phyloP scores from a whole-genome alignment of 2,329 filamentous ascomycete genomes.

The Furcasterigmium furcatum region DNA sequence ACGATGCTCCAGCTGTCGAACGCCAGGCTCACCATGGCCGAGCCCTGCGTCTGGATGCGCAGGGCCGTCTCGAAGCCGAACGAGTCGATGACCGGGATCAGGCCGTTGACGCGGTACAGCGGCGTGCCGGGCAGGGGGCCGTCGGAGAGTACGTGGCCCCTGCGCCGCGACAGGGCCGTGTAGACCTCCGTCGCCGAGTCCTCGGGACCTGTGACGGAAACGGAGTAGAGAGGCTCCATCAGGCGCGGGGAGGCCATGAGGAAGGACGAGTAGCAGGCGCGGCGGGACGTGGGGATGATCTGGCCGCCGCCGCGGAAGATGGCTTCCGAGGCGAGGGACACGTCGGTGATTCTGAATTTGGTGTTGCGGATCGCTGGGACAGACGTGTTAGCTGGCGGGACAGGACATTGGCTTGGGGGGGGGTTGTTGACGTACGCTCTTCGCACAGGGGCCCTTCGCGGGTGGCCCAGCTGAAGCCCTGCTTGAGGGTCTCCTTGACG shows the following conservation, averaged over 20 bases:
- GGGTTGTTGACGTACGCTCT: conserved; percentile 68
- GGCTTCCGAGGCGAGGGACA: conserved; percentile 80
- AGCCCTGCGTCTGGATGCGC: conserved; percentile 91
- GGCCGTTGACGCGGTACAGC: conserved; percentile 83
- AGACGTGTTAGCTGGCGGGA: conserved; percentile 11
- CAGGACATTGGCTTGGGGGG: conserved; percentile 12
- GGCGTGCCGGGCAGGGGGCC: conserved; percentile 92
- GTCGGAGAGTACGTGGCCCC: conserved; percentile 93
- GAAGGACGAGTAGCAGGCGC: conserved; percentile 94
- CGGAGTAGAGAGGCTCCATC: conserved; percentile 94
- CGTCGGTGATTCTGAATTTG: conserved; percentile 94
- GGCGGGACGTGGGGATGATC: conserved; percentile 90
- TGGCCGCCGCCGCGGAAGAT: conserved; percentile 96
- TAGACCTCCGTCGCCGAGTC: conserved; percentile 87
- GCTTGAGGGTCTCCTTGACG: conserved; percentile 88
- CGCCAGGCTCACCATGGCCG: conserved; percentile 84
- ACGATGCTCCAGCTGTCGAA: conserved; percentile 97
- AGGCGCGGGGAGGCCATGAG: conserved; percentile 93
- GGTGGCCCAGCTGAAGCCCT: conserved; percentile 96
- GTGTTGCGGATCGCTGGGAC: conserved; percentile 85
- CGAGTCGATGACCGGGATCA: conserved; percentile 93
- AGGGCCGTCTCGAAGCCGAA: conserved; percentile 99
- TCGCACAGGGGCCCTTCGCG: conserved; percentile 95
- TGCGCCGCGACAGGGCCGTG: conserved; percentile 81
- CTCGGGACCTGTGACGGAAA: conserved; percentile 88